Evolutionary conservation across 345 rosid species (phyloP).

Genomic region (Syzygium aqueum): DNA sequence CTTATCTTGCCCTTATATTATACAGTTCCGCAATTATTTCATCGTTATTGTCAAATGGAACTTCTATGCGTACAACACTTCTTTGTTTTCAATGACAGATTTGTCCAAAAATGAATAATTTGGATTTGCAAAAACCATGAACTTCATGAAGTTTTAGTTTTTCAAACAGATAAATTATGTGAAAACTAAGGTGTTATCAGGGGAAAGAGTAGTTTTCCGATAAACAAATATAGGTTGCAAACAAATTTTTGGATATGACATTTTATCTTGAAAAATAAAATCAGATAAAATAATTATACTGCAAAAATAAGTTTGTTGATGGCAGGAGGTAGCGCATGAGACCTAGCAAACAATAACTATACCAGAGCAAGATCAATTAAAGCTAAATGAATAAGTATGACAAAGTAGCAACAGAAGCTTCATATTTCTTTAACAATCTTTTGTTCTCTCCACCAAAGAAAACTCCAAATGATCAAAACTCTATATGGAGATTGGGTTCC

Average conservation of each 20-base stretch:
- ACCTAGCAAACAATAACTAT: neutral
- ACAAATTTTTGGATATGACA: neutral
- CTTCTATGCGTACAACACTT: neutral
- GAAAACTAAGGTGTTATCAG: neutral
- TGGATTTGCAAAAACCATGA: neutral
- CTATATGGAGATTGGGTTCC: neutral
- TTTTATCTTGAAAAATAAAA: neutral
- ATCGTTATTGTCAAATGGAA: neutral
- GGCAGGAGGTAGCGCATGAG: neutral
- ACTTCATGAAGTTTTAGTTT: neutral
- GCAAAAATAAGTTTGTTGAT: neutral
- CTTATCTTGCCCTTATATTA: neutral
- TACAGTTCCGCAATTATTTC: neutral
- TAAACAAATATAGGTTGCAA: neutral
- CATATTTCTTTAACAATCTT: neutral
- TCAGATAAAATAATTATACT: neutral
- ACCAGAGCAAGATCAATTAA: neutral
- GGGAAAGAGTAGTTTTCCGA: neutral
- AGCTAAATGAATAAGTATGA: neutral
- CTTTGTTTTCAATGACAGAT: neutral
- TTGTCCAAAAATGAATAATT: neutral
- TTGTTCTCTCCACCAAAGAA: neutral
- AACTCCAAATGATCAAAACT: neutral
- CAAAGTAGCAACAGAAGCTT: neutral
- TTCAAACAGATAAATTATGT: neutral